Percentiles rank a stretch among this genome's conserved stretches.
Evolutionary conservation across 495 filamentous ascomycete species (phyloP).

Genomic region (Aspergillus steynii): DNA sequence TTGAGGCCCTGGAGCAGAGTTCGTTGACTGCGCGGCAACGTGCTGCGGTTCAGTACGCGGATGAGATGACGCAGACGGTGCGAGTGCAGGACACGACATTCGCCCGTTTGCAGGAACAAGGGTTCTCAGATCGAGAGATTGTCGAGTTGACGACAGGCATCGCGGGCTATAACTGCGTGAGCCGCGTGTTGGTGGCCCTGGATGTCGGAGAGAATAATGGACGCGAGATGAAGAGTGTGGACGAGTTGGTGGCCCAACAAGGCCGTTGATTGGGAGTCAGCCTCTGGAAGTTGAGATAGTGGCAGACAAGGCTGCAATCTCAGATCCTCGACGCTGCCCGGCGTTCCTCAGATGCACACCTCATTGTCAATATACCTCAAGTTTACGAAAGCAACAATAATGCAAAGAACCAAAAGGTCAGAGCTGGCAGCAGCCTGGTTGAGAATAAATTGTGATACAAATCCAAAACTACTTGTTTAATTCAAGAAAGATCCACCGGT

Average conservation of each 20-base stretch:
- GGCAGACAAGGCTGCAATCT: no score
- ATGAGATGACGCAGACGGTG: constrained; percentile 45
- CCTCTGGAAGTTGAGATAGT: no score
- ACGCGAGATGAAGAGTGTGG: constrained; percentile 44
- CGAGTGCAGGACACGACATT: constrained; percentile 63
- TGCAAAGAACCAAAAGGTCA: no score
- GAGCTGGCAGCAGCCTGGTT: no score
- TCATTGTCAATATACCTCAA: no score
- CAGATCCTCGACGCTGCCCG: no score
- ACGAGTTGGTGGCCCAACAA: constrained; percentile 31
- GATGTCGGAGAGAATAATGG: constrained; percentile 61
- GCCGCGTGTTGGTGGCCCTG: constrained; percentile 78
- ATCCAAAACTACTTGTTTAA: not conserved
- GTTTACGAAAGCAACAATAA: no score
- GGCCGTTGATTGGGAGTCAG: constrained; percentile 1
- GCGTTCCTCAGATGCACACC: not conserved
- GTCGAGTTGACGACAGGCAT: constrained; percentile 74
- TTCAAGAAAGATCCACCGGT: not conserved
- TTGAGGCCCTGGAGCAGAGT: constrained; percentile 27
- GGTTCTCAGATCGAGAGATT: constrained; percentile 58
- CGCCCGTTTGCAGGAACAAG: constrained; percentile 51
- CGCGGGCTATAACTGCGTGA: constrained; percentile 85
- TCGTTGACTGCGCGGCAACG: constrained; percentile 43
- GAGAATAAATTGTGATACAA: not conserved
- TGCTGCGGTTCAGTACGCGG: constrained; percentile 58